phyloP scores from a whole-genome alignment of 345 rosid species.

The Populus tremula region DNA sequence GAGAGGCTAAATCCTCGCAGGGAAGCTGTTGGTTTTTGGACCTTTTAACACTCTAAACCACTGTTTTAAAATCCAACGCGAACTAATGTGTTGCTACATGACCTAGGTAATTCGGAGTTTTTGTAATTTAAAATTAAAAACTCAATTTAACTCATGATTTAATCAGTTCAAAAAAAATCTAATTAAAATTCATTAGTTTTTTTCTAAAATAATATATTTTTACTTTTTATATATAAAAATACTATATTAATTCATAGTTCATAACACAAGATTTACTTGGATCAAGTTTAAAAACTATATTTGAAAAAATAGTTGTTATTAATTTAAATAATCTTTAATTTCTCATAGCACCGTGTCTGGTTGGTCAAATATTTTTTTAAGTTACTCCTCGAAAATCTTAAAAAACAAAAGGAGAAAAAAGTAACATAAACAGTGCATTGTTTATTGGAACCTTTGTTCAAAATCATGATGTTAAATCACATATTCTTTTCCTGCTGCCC shows the following conservation, averaged over 20 bases:
- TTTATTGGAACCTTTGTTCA: slow-evolving; percentile 2
- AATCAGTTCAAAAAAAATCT: accelerated
- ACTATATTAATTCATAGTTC: accelerated
- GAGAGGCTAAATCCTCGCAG: background rate
- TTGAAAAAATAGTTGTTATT: background rate
- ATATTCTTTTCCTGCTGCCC: background rate
- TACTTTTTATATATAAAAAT: no score
- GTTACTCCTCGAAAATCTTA: background rate
- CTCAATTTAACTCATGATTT: accelerated
- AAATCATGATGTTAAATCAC: background rate
- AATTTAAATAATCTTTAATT: background rate
- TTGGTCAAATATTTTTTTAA: background rate
- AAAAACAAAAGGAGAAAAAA: background rate
- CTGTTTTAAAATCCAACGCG: no score
- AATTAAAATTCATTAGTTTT: no score
- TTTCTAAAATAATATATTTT: no score
- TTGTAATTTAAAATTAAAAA: accelerated
- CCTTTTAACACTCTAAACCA: background rate
- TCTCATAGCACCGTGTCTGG: background rate
- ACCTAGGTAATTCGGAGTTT: no score
- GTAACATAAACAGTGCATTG: background rate
- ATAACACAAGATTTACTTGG: accelerated
- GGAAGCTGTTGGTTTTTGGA: background rate
- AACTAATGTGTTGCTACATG: accelerated
- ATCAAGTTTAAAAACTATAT: no score